Base-by-base conservation (phyloP, 768 basidiomycete species). In the Pholiota microspora region DNA sequence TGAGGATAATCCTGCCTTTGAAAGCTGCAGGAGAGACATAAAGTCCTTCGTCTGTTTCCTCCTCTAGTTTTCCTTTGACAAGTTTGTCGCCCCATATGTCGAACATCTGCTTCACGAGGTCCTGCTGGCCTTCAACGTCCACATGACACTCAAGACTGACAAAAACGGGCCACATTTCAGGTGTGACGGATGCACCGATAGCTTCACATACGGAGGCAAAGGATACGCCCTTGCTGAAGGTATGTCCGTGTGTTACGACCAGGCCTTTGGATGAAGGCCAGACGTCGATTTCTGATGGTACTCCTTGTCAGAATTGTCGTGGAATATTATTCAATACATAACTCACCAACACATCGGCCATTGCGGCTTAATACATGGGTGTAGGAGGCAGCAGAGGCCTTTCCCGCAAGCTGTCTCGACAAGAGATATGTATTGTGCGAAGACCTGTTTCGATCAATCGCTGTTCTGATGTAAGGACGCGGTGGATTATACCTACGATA, bases 401-500 rank as follows among this genome's bases (percentile, higher is more conserved):
- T 72, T 5, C 84, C 85, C 13, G 82, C 65, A 23, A 86, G 64
- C 60, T 86, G 85, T 36, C 80, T 73, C 1, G 80, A 74, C 2
- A 85, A 68, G 0, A 87, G 75, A 59, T 87, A 87, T 1, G 85
- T 86, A 61, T 87, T 86, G 59, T 87, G 85, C 0, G 83, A 85
- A 0, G 84, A 82, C 4, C 83, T 83, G 64, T 12, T 51, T 6
- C 47, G 42, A 32, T 48, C 21, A 29, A 46, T 36, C n/a, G 27
- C 24, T 38, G 18, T 6, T 21, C 27, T 27, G 50, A 29, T 53
- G 23, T 59, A 46, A 50, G n/a, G 28, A 8, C 31, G 40, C 64
- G 59, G 27, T 24, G 16, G 4, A 35, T 7, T 5, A 32, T n/a
- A 65, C 76, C 53, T 58, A 77, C 75, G 83, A 85, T 50, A 85